Base-by-base conservation (phyloP, 495 filamentous ascomycete genomes). In the Xylaria bambusicola region DNA sequence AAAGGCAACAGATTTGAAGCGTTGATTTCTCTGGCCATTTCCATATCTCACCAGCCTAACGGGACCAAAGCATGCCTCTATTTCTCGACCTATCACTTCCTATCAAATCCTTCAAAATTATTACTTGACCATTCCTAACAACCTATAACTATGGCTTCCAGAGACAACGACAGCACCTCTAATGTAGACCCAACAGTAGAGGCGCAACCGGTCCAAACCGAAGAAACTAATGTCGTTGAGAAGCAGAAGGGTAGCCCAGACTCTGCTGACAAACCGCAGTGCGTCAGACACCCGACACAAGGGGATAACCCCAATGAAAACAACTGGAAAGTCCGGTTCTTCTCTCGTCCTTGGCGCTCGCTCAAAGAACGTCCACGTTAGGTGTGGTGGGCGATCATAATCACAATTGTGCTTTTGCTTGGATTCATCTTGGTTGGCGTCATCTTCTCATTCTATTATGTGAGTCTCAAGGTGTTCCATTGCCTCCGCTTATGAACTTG, bases 291-390 rank as follows among this genome's bases (percentile, higher is more conserved):
- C 33, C 57, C 15, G 1, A 31, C 17, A 0, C 38, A 53, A 51
- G 49, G 31, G 29, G 21, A 21, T 27, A 47, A 60, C 18, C 42
- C 35, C 17, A 29, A 52, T 31, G 29, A 40, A 10, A 18, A 36
- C 13, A 29, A 27, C 20, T 60, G 57, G 38, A 38, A 26, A 13
- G 27, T 27, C 9, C 23, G 49, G 49, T 53, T 27, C 6, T 6
- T n/a, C 12, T 8, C 23, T 9, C 48, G 42, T 10, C 38, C 10
- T 21, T 53, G 49, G 57, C 46, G 57, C 15, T 17, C 23, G 12
- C 38, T 60, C 49, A 21, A 53, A 31, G 36, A 46, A 18, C 47
- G 38, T 23, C 56, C 56, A 21, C 56, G 23, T 23, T 52, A 59
- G 56, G 40, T 52, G 27, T 47, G 44, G 41, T 60, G 38, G 48